Evolutionary conservation across 176 grass and related monocot species (phyloP), one percentile per base, ranked within the genome.

Genomic region (Paspalum vaginatum): DNA sequence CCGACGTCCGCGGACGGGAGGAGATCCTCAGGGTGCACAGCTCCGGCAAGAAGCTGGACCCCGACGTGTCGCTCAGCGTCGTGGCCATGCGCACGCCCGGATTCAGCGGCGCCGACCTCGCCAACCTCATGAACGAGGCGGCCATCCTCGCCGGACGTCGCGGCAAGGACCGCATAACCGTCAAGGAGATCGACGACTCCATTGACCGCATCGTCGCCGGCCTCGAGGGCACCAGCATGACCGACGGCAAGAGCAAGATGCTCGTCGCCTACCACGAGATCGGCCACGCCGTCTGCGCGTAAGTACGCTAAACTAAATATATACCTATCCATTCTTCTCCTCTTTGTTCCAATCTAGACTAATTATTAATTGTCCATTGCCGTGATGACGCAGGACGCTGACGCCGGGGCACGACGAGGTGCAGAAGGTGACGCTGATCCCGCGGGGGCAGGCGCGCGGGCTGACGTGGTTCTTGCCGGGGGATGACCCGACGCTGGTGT

Each of bases 51-150:
- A 94, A 54, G 68, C 89, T 97, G 0, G 89, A 88, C 81, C 44
- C 85, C 62, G 91, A 82, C 74, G 83, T 97, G 62, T 92, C 89
- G 3, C 85, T 97, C 1, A 8, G 44, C 52, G 76, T 94, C 16
- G 87, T 97, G 21, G 91, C 91, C 66, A 94, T 97, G 94, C 91
- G 94, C 69, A 90, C 91, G 6, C 83, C 94, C 0, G 94, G 91
- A 25, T 97, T 97, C 85, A 97, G 89, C 47, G 94, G 89, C 37
- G 89, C 79, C 8, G 89, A 97, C 87, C 89, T 94, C 46, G 91
- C 91, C 57, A 97, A 97, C 69, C 87, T 94, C 47, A 92, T 97
- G 89, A 97, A 97, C 24, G 94, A 97, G 88, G 94, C 91, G 4
- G 91, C 94, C 15, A 94, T 94, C 79, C 91, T 94, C 56, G 89